These are phyloP conservation scores for Ampelocalamus luodianensis DNA, from an alignment of 176 grass and related monocot genomes.

Conservation along the genomic window DNA sequence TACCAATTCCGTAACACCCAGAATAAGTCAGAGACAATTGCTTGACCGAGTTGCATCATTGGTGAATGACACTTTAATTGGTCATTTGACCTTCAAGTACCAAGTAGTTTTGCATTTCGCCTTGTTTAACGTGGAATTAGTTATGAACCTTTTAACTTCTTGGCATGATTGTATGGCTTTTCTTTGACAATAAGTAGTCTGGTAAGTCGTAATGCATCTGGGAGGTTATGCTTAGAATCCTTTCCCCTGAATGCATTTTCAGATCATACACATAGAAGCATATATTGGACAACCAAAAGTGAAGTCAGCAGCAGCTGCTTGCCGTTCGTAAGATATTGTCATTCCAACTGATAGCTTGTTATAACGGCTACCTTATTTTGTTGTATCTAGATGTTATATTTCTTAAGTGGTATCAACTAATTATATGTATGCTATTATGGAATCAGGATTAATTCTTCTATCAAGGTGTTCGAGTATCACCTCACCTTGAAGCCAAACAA, in stretches of 20 bases:
- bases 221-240: not conserved
- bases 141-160: not conserved
- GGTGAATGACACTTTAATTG: not conserved
- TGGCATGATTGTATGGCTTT: not conserved
- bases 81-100: not conserved
- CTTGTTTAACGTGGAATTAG: not conserved
- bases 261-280: slow-evolving; percentile 94
- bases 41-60: not conserved
- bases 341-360: too few species aligned
- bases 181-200: not conserved
- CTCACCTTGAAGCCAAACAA: slow-evolving; percentile 75
- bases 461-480: slow-evolving; percentile 71
- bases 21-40: not conserved
- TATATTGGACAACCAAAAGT: slow-evolving; percentile 86
- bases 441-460: slow-evolving; percentile 92
- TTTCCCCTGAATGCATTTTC: slow-evolving; percentile 46
- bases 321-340: slow-evolving; percentile 73
- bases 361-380: slow-evolving; percentile 2
- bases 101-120: not conserved
- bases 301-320: slow-evolving; percentile 89
- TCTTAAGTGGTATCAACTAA: slow-evolving; percentile 7
- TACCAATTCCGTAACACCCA: not conserved
- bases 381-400: not conserved
- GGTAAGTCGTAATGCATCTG: not conserved
- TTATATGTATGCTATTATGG: slow-evolving; percentile 31